Evolutionary conservation across 1,139 yeast species (phyloP), one percentile per base, ranked within the genome.

Genomic region (Kurtzmaniella quercitrusa): DNA sequence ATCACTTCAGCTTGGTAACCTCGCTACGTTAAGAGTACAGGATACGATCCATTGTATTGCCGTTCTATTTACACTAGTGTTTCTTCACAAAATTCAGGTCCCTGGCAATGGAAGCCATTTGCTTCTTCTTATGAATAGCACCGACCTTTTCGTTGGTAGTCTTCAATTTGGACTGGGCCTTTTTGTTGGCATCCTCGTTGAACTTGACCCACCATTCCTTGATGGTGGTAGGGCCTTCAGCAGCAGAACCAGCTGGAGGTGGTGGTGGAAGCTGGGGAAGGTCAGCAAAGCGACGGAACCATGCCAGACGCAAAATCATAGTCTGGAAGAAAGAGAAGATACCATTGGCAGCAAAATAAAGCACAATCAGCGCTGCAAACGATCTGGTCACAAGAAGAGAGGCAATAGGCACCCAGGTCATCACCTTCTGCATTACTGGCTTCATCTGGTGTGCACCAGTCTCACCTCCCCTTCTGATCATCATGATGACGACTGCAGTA

Each of bases 401-500:
- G 31, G 84, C 70, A 51, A 90, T 73, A 19, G 98, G 98, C 55
- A 89, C 65, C 47, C 75, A 72, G 41, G 86, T 81, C 70, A 91
- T 78, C 25, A 85, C 65, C 57, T 82, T 85, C 66, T 80, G 81
- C 81, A 89, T 77, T 33, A 75, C 76, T 2, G 91, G 88, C 46
- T 83, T 73, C 65, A 88, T 76, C 51, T 77, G 81, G 47, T 79
- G 81, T 39, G 85, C 84, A 45, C 96, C 97, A 16, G 95, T 85
- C 63, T 93, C 98, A 52, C 97, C 97, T 48, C 98, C 98, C 36
- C 82, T 67, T 65, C 83, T 79, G 60, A 93, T 79, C 60, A 93
- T 82, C 2, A 78, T 73, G 43, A 88, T 77, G 48, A 90, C 85
- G 21, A 86, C 75, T 15, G 81, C 76, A n/a, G 96, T 96, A 14